Conservation (phyloP, 768 basidiomycete genomes). For the Rhodotorula babjevae region DNA sequence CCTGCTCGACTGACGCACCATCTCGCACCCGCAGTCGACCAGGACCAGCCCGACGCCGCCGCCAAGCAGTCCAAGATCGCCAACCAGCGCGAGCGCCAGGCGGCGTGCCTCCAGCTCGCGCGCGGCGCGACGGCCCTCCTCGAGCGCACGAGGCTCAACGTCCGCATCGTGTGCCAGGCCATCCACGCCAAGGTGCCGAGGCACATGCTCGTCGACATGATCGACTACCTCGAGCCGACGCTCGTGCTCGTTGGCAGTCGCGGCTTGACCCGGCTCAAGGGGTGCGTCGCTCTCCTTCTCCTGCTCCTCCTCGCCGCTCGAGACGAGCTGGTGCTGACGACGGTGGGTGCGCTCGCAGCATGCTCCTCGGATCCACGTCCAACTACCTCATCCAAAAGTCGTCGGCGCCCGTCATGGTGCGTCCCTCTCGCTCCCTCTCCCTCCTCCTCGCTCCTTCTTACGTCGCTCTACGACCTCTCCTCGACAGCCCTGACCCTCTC, state of each 20-base stretch:
- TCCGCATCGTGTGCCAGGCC: slow-evolving; percentile 83
- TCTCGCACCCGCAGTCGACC: slow-evolving; percentile 31
- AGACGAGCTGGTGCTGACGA: too few relatives aligned
- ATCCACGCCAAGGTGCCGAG: slow-evolving; percentile 75
- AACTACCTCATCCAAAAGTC: slow-evolving; percentile 41
- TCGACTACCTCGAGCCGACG: slow-evolving; percentile 44
- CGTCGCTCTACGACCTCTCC: too few relatives aligned
- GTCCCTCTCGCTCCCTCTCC: neutral
- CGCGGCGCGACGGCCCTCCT: slow-evolving; percentile 83
- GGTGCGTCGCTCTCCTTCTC: slow-evolving; percentile 9
- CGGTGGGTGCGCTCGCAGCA: slow-evolving; percentile 9
- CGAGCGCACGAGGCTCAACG: slow-evolving; percentile 82
- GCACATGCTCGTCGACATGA: slow-evolving; percentile 45
- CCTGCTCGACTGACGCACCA: neutral
- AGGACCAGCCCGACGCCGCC: slow-evolving; percentile 46
- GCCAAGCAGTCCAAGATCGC: slow-evolving; percentile 57
- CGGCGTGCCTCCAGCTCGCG: slow-evolving; percentile 66
- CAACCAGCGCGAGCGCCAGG: slow-evolving; percentile 74
- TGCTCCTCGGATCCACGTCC: slow-evolving; percentile 41
- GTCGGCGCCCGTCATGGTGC: slow-evolving; percentile 31
- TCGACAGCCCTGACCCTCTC: too few relatives aligned
- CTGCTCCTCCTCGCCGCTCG: too few relatives aligned
- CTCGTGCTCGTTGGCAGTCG: slow-evolving; percentile 43
- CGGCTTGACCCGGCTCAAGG: slow-evolving; percentile 41
- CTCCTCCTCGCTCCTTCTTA: neutral